Conservation (phyloP, 2,329 filamentous ascomycete genomes). For the Cladophialophora exuberans region DNA sequence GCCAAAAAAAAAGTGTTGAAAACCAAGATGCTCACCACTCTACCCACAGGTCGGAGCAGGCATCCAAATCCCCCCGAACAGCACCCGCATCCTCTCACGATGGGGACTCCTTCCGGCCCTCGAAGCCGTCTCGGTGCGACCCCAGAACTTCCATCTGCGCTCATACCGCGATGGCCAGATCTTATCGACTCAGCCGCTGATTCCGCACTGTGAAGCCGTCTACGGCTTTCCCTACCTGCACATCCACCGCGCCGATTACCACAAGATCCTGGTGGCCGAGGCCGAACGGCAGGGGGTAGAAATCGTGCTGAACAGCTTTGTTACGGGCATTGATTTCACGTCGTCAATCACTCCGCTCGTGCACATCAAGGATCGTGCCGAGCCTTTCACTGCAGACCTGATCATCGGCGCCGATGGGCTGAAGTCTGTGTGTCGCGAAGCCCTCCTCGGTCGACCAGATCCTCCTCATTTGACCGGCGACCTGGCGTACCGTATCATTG, state of each 20-base stretch:
- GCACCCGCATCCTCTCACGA: conserved; percentile 35
- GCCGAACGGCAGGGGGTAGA: conserved; percentile 46
- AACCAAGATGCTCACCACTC: too few relatives aligned
- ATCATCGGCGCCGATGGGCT: conserved; percentile 56
- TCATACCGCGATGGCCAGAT: conserved; percentile 39
- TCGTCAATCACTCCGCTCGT: conserved; percentile 35
- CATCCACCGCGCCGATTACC: conserved; percentile 56
- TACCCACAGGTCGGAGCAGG: conserved; percentile 38
- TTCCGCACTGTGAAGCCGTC: conserved; percentile 32
- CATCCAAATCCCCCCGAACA: conserved; percentile 41
- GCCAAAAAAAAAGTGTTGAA: too few relatives aligned
- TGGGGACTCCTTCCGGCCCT: conserved; percentile 37
- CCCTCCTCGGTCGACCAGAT: conserved; percentile 47
- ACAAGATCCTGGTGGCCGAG: conserved; percentile 47
- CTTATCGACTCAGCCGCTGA: conserved; percentile 42
- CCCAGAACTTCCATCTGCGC: conserved; percentile 37
- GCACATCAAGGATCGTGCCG: conserved; percentile 40
- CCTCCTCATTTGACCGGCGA: conserved; percentile 58
- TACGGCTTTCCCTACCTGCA: conserved; percentile 49
- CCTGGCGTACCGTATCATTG: conserved; percentile 58
- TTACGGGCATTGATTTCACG: conserved; percentile 35
- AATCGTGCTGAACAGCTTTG: conserved; percentile 35
- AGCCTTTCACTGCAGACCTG: conserved; percentile 44
- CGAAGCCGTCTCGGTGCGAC: conserved; percentile 36
- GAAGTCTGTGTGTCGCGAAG: conserved; percentile 49